phyloP scores from a whole-genome alignment of 805 yeast genomes.

The Zygoascus biomembranicola region DNA sequence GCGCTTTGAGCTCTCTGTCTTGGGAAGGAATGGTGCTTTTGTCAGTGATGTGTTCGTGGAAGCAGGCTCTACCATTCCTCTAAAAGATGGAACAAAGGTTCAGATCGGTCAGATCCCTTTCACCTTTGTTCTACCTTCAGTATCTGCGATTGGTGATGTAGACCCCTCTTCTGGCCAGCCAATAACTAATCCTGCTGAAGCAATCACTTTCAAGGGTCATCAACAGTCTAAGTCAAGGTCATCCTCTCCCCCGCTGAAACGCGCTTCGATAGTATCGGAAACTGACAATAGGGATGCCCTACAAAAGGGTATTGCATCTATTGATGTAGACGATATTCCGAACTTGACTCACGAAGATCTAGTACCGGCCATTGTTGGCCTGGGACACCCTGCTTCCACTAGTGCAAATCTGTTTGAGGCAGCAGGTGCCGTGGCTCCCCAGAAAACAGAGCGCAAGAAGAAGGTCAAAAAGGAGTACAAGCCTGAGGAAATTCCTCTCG shows the following conservation, averaged over 20 bases:
- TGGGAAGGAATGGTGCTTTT: constrained; percentile 96
- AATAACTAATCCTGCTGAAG: background rate
- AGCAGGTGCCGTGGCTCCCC: background rate
- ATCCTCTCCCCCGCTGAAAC: background rate
- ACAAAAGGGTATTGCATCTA: background rate
- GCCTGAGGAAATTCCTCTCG: constrained; percentile 81
- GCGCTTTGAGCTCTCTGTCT: constrained; percentile 80
- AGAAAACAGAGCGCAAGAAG: constrained; percentile 31
- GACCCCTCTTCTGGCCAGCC: background rate
- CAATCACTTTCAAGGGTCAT: background rate
- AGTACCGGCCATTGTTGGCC: background rate
- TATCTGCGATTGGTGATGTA: constrained; percentile 15
- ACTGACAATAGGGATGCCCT: too few relatives aligned
- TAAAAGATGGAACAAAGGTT: constrained; percentile 65
- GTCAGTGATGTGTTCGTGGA: constrained; percentile 87
- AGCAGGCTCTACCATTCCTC: constrained; percentile 83
- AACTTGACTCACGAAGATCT: background rate
- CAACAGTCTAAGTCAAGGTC: background rate
- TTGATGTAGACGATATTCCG: background rate
- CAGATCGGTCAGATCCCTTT: constrained; percentile 93
- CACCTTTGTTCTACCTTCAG: constrained; percentile 74
- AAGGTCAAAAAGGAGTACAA: constrained; percentile 50
- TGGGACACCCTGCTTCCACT: background rate
- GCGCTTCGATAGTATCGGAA: background rate
- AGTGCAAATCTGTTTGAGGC: background rate